A percentile compares a stretch with the other conserved stretches of the same genome.
Evolutionary conservation across 2,329 filamentous ascomycete species (phyloP).

Genomic region (Elsinoe australis): DNA sequence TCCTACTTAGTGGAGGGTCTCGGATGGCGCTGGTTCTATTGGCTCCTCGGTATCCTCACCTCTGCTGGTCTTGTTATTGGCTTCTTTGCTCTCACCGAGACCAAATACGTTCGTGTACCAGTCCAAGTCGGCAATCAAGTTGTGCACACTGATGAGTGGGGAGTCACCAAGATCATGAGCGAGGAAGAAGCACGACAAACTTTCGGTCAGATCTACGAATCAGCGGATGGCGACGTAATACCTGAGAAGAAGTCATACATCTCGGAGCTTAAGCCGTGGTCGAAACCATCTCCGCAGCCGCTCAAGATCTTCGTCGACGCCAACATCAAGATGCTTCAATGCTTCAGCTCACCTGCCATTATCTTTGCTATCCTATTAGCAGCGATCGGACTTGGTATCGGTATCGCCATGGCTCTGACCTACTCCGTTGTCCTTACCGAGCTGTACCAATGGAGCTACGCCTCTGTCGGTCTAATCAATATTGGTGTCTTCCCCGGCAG

Average conservation of each 20-base stretch:
- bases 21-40: conserved; percentile 39
- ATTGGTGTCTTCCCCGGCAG: conserved; percentile 23
- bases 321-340: conserved; percentile 30
- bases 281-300: conserved; percentile 18
- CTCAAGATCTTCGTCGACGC: conserved; percentile 20
- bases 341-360: conserved; percentile 33
- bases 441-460: conserved; percentile 30
- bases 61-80: conserved; percentile 33
- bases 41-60: conserved; percentile 33
- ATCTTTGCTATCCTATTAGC: conserved; percentile 34
- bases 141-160: conserved; percentile 36
- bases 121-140: conserved; percentile 31
- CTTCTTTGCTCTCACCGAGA: conserved; percentile 37
- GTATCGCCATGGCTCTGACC: conserved; percentile 34
- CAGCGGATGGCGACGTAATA: neutral
- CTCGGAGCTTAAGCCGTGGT: conserved; percentile 20
- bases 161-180: conserved; percentile 31
- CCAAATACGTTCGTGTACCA: conserved; percentile 32
- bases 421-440: conserved; percentile 33
- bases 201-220: conserved; percentile 16
- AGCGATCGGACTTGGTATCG: conserved; percentile 34
- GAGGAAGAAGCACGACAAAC: conserved; percentile 27
- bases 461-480: conserved; percentile 25
- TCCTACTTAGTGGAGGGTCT: conserved; percentile 33
- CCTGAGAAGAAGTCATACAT: conserved; percentile 19